Conservation (phyloP, 345 rosid species). For the Corchorus olitorius region DNA sequence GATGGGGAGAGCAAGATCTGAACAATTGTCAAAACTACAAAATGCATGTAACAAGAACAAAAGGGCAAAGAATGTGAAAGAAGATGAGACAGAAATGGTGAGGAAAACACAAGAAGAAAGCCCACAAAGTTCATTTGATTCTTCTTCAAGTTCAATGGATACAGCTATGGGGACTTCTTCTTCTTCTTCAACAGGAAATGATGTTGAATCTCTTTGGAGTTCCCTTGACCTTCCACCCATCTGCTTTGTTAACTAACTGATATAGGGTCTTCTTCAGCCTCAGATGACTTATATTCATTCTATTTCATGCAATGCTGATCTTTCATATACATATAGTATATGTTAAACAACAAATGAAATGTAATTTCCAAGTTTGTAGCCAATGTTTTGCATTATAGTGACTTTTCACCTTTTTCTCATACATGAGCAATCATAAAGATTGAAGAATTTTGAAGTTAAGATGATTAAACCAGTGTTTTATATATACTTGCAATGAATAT, state of each 20-base stretch:
- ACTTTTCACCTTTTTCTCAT: background rate
- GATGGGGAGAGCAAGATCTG: constrained; percentile 32
- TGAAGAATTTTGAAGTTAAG: background rate
- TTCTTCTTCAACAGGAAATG: constrained; percentile 32
- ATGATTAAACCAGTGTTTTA: background rate
- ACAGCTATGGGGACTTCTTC: constrained; percentile 27
- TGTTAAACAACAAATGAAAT: background rate
- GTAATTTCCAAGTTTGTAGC: background rate
- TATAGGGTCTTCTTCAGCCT: background rate
- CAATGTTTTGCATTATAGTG: background rate
- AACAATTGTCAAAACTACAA: constrained; percentile 34
- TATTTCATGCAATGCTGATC: constrained; percentile 15
- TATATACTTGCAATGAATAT: background rate
- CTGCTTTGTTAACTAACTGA: constrained; percentile 51
- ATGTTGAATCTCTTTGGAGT: constrained; percentile 61
- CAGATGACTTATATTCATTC: constrained; percentile 17
- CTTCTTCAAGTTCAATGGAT: constrained; percentile 20
- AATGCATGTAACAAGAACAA: constrained; percentile 42
- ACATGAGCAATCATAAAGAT: background rate
- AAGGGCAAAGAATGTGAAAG: constrained; percentile 23
- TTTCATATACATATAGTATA: background rate
- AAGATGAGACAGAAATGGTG: constrained; percentile 17
- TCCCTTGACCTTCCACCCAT: constrained; percentile 68
- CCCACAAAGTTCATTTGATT: constrained; percentile 22
- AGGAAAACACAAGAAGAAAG: constrained; percentile 26